A percentile compares a stretch with the other conserved stretches of the same genome.
phyloP scores from a whole-genome alignment of 306 rosid genomes.

The Carpinus viminea region DNA sequence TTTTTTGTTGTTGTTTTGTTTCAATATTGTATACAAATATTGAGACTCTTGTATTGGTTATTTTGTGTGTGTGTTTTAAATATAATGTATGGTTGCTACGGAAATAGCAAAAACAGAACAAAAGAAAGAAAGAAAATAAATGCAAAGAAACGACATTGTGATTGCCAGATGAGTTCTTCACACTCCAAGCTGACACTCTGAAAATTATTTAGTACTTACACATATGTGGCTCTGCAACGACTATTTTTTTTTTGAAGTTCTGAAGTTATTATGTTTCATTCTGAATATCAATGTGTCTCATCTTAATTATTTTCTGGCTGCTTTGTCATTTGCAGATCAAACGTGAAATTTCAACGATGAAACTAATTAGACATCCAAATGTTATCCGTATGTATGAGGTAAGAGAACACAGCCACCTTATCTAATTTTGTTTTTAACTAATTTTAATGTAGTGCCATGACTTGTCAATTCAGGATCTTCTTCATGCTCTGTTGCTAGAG shows the following conservation, averaged over 20 bases:
- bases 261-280: neutral
- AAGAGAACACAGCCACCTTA: conserved; percentile 28
- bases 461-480: neutral
- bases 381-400: conserved; percentile 96
- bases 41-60: neutral
- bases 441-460: neutral
- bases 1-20: neutral
- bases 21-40: neutral
- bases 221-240: neutral
- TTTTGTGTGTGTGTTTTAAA: neutral
- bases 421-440: conserved; percentile 4
- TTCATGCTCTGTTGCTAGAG: neutral
- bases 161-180: neutral
- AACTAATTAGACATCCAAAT: conserved; percentile 86
- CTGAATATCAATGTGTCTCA: neutral
- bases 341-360: conserved; percentile 96
- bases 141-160: neutral
- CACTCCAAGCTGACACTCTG: neutral
- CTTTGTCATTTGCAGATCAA: conserved; percentile 66
- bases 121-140: neutral
- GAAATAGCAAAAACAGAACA: neutral
- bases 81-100: neutral
- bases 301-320: neutral
- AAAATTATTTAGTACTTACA: neutral
- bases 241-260: neutral